Percentiles rank a stretch among this genome's conserved stretches.
Evolutionary conservation across 2,329 filamentous ascomycete genomes (phyloP).

Genomic region (Fusarium protoensiforme): DNA sequence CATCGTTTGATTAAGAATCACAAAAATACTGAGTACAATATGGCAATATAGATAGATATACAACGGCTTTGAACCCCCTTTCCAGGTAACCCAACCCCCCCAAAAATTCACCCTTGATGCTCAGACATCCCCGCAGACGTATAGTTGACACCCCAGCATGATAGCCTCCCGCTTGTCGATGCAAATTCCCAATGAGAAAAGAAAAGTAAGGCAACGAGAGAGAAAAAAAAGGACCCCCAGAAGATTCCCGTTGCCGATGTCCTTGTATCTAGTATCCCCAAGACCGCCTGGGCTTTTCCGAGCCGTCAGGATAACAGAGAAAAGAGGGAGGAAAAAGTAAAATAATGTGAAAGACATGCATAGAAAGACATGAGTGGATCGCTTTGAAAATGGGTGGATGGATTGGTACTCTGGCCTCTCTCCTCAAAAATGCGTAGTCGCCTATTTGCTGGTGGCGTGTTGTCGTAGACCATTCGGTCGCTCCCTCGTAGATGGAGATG

Average conservation of each 20-base stretch:
- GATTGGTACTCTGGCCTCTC: background rate
- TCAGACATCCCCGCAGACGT: background rate
- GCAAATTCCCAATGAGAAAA: background rate
- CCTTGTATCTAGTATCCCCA: constrained; percentile 20
- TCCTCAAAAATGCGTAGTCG: background rate
- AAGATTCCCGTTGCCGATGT: constrained; percentile 10
- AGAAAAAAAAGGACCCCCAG: background rate
- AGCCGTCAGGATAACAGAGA: background rate
- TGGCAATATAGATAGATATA: constrained; percentile 19
- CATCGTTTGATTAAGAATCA: constrained; percentile 2
- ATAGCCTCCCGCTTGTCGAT: constrained; percentile 7
- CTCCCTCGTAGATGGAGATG: background rate
- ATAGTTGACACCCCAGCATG: background rate
- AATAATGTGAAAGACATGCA: background rate
- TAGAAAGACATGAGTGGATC: background rate
- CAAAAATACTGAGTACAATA: background rate
- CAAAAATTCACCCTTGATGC: background rate
- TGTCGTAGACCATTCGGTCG: background rate
- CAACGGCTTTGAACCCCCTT: background rate
- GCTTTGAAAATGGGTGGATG: background rate
- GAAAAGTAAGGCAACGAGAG: background rate
- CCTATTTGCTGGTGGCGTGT: background rate
- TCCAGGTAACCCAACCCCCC: background rate
- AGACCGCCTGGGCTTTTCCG: constrained; percentile 4
- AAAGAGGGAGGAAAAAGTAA: background rate